Conservation (phyloP, 208 protist genomes). For the Perkinsela sp. region DNA sequence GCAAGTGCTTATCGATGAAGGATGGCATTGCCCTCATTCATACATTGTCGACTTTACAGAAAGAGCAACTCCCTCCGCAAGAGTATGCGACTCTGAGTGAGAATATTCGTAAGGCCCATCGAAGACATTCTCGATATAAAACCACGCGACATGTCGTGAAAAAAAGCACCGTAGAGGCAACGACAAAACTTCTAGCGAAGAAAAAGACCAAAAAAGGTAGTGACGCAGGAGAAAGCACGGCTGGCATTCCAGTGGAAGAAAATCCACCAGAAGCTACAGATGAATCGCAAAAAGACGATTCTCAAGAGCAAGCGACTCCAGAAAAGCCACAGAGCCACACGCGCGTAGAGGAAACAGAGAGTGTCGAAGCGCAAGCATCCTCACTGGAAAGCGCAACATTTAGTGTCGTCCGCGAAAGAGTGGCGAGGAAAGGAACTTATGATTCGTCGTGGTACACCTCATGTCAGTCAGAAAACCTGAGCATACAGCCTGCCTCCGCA, state of each 20-base stretch:
- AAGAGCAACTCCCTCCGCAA: conserved; percentile 48
- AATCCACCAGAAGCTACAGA: background rate
- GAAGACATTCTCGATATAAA: background rate
- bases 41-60: conserved; percentile 39
- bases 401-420: background rate
- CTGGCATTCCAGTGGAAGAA: background rate
- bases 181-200: background rate
- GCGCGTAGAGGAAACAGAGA: background rate
- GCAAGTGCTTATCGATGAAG: conserved; percentile 56
- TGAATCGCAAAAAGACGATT: background rate
- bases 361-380: background rate
- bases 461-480: background rate
- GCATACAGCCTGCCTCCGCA: background rate
- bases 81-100: conserved; percentile 26
- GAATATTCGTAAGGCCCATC: conserved; percentile 10
- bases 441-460: background rate
- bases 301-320: background rate
- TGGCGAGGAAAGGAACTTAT: background rate
- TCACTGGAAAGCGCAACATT: background rate
- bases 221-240: background rate
- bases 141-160: background rate
- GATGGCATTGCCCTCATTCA: conserved; percentile 51
- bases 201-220: background rate
- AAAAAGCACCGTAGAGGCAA: background rate
- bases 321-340: no score